Percentiles rank a stretch among this genome's conserved stretches.
These are phyloP conservation scores for Hanseniaspora gamundiae DNA, from an alignment of 1,139 yeast genomes.

Conservation along the genomic window DNA sequence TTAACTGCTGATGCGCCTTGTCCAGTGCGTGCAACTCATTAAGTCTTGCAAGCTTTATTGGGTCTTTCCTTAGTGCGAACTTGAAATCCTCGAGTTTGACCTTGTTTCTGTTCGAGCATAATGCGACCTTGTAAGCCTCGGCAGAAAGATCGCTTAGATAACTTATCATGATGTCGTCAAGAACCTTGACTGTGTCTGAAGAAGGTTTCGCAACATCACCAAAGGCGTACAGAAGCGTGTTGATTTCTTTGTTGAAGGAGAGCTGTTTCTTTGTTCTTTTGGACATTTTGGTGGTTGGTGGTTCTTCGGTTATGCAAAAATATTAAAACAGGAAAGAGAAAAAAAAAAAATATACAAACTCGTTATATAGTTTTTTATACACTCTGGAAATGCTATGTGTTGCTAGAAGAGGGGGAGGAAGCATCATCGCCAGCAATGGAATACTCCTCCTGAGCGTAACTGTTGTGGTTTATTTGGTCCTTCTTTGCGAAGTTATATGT, in stretches of 20 bases:
- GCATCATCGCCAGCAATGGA: too few relatives aligned
- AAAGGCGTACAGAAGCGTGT: slow-evolving; percentile 66
- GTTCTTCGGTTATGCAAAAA: not conserved
- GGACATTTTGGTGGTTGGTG: slow-evolving; percentile 15
- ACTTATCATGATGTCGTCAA: slow-evolving; percentile 76
- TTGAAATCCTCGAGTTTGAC: slow-evolving; percentile 81
- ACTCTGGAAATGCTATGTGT: too few relatives aligned
- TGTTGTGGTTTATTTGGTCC: too few relatives aligned
- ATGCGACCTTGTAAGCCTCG: slow-evolving; percentile 35
- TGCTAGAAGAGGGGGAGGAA: too few relatives aligned
- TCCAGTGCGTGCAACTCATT: slow-evolving; percentile 68
- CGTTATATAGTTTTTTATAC: not conserved
- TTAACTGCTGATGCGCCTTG: slow-evolving; percentile 48
- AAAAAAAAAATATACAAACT: not conserved
- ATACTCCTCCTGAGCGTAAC: too few relatives aligned
- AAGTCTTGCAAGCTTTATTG: slow-evolving; percentile 71
- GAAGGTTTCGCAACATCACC: slow-evolving; percentile 79
- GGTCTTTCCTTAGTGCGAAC: slow-evolving; percentile 72
- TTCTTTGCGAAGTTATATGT: not conserved
- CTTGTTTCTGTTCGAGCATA: slow-evolving; percentile 51
- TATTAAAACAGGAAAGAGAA: too few relatives aligned
- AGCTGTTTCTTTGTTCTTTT: slow-evolving; percentile 28
- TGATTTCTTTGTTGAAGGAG: slow-evolving; percentile 54
- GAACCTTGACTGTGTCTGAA: slow-evolving; percentile 61
- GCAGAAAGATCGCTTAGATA: slow-evolving; percentile 60